These are phyloP conservation scores for Gossypium trilobum DNA, from an alignment of 441 rosid genomes.

Conservation along the genomic window DNA sequence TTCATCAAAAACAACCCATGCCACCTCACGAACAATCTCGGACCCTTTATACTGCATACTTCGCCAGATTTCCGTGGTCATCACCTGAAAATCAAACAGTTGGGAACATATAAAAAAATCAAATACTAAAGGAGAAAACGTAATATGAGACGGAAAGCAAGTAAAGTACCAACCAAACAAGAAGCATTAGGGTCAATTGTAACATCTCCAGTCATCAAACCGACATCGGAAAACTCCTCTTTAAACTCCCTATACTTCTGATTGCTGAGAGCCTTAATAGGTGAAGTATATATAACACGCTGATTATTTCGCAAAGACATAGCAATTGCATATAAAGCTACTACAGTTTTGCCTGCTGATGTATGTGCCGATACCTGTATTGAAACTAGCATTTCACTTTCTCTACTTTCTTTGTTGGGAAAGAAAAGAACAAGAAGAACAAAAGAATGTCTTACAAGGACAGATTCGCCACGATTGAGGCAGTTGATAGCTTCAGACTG, in stretches of 20 bases:
- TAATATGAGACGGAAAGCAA: background rate
- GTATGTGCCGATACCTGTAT: conserved; percentile 92
- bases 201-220: conserved; percentile 96
- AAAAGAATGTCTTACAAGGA: conserved; percentile 46
- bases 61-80: conserved; percentile 99
- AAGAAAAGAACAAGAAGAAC: background rate
- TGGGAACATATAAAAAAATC: background rate
- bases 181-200: conserved; percentile 95
- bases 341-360: conserved; percentile 96
- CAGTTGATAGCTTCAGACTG: conserved; percentile 91
- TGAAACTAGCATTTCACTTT: conserved; percentile 7
- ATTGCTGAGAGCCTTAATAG: conserved; percentile 92
- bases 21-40: conserved; percentile 84
- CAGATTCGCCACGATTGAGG: conserved; percentile 76
- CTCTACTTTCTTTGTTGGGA: background rate
- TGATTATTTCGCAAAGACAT: conserved; percentile 82
- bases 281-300: conserved; percentile 88
- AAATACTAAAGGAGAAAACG: conserved; percentile 6
- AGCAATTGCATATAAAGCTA: conserved; percentile 87
- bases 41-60: conserved; percentile 96
- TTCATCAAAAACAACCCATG: conserved; percentile 95
- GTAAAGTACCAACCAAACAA: conserved; percentile 48
- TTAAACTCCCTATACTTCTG: conserved; percentile 95
- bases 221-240: conserved; percentile 94
- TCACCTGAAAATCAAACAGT: conserved; percentile 50